Conservation (phyloP, 2,329 filamentous ascomycete genomes). For the Fusarium domesticum region DNA sequence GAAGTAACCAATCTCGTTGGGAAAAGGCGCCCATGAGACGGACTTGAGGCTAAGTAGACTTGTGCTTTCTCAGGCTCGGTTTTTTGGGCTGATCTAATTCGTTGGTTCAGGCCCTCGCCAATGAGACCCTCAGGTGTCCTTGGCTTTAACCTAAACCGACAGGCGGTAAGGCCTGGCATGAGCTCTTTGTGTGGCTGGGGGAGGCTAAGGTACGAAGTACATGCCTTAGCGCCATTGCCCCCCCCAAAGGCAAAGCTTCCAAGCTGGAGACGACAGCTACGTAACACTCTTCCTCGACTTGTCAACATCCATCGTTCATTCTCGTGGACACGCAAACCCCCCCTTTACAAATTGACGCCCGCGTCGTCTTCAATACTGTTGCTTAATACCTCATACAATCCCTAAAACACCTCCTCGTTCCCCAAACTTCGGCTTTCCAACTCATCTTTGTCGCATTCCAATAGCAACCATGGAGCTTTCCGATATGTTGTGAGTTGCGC, state of each 20-base stretch:
- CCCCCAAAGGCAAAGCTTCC: not conserved
- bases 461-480: conserved; percentile 75
- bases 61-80: not conserved
- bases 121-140: not conserved
- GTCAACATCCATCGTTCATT: conserved; percentile 16
- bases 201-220: not conserved
- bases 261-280: conserved; percentile 16
- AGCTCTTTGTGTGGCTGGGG: conserved; percentile 6
- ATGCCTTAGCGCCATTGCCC: not conserved
- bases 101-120: not conserved
- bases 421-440: conserved; percentile 9
- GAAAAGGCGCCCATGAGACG: not conserved
- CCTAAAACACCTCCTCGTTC: conserved; percentile 6
- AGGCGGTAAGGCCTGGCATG: not conserved
- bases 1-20: not conserved
- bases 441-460: conserved; percentile 5
- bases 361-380: conserved; percentile 19
- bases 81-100: not conserved
- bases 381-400: conserved; percentile 18
- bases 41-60: not conserved
- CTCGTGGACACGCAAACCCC: conserved; percentile 20
- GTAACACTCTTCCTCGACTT: conserved; percentile 22
- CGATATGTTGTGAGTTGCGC: conserved; percentile 73
- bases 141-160: not conserved
- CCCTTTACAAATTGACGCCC: conserved; percentile 16